These are phyloP conservation scores for Pyrenophora tritici-repentis DNA, from an alignment of 2,329 filamentous ascomycete genomes.

Conservation along the genomic window DNA sequence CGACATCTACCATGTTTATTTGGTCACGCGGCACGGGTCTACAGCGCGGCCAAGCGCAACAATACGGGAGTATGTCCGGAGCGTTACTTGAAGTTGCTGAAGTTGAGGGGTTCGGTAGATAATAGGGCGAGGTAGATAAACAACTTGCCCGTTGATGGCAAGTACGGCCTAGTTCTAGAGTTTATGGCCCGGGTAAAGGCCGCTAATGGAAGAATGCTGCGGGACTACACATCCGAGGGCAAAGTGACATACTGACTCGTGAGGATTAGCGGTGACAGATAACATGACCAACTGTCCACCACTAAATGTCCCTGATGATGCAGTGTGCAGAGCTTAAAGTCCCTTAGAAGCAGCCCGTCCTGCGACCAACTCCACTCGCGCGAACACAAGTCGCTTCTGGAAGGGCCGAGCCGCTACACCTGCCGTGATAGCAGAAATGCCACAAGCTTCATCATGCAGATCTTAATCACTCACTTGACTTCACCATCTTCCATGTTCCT, in stretches of 20 bases:
- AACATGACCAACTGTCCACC: slow-evolving; percentile 2
- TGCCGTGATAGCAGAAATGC: background rate
- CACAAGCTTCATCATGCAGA: too few relatives aligned
- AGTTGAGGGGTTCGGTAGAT: slow-evolving; percentile 6
- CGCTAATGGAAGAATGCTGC: too few relatives aligned
- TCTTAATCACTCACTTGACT: background rate
- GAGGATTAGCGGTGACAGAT: slow-evolving; percentile 1
- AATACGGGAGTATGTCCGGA: slow-evolving; percentile 3
- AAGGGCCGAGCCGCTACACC: slow-evolving; percentile 7
- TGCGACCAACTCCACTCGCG: background rate
- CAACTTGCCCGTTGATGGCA: slow-evolving; percentile 2
- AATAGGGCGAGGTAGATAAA: slow-evolving; percentile 6
- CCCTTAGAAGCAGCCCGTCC: too few relatives aligned
- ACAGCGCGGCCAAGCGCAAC: background rate
- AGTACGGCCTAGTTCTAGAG: background rate
- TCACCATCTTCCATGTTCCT: background rate
- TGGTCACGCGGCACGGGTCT: too few relatives aligned
- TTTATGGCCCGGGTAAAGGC: too few relatives aligned
- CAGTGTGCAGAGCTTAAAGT: too few relatives aligned
- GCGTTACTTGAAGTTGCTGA: background rate
- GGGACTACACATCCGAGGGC: background rate
- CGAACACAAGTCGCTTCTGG: background rate
- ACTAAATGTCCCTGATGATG: background rate
- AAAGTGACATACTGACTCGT: slow-evolving; percentile 7
- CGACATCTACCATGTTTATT: background rate